phyloP scores from a whole-genome alignment of 805 yeast genomes.

The Debaryomyces castellii region DNA sequence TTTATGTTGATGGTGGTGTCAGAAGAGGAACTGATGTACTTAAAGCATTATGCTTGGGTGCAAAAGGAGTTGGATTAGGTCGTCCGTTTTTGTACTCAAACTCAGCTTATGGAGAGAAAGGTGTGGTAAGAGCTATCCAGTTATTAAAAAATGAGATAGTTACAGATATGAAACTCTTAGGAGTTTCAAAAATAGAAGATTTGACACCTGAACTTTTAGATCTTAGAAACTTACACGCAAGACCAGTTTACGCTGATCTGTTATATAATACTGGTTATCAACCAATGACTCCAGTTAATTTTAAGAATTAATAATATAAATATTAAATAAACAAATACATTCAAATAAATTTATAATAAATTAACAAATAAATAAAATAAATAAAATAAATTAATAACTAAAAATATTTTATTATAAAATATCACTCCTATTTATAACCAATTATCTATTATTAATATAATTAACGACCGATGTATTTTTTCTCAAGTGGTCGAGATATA shows the following conservation, averaged over 20 bases:
- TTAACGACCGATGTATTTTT: slow-evolving; percentile 57
- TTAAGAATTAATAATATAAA: background rate
- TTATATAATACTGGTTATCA: background rate
- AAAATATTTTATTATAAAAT: background rate
- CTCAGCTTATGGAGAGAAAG: slow-evolving; percentile 60
- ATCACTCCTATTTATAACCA: background rate
- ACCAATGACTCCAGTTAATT: background rate
- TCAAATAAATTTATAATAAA: too few relatives aligned
- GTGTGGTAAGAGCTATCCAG: slow-evolving; percentile 58
- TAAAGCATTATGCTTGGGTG: slow-evolving; percentile 68
- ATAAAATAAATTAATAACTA: background rate
- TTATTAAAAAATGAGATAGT: slow-evolving; percentile 68
- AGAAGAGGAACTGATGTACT: slow-evolving; percentile 66
- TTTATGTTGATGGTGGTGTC: slow-evolving; percentile 68
- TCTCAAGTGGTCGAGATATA: slow-evolving; percentile 61
- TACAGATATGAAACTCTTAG: slow-evolving; percentile 79
- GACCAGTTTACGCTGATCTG: slow-evolving; percentile 30
- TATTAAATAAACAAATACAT: too few relatives aligned
- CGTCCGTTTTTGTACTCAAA: slow-evolving; percentile 66
- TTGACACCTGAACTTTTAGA: slow-evolving; percentile 35
- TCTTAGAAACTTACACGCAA: slow-evolving; percentile 8
- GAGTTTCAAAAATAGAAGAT: slow-evolving; percentile 60
- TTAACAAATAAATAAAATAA: too few relatives aligned
- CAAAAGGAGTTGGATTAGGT: slow-evolving; percentile 69
- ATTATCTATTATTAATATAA: background rate